phyloP scores from a whole-genome alignment of 1,284 basidiomycete species.

The Ganoderma resinaceum region DNA sequence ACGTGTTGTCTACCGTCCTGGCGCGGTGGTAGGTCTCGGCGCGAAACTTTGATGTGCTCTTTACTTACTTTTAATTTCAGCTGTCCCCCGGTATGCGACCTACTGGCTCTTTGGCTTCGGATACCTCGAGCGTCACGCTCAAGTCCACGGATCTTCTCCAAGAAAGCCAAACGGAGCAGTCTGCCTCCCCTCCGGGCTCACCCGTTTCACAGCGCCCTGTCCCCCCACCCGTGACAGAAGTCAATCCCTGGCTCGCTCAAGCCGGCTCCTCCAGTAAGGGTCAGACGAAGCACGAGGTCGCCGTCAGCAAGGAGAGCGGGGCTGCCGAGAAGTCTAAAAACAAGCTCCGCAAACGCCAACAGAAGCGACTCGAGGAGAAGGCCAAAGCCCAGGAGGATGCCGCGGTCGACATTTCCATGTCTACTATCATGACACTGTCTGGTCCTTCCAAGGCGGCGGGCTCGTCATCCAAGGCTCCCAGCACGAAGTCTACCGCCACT shows the following conservation, averaged over 20 bases:
- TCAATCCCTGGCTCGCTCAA: slow-evolving; percentile 79
- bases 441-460: slow-evolving; percentile 32
- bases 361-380: slow-evolving; percentile 60
- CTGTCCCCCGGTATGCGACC: slow-evolving; percentile 36
- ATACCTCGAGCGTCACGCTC: slow-evolving; percentile 73
- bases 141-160: slow-evolving; percentile 63
- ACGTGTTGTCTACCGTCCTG: slow-evolving; percentile 63
- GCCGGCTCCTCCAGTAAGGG: slow-evolving; percentile 46
- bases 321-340: slow-evolving; percentile 70
- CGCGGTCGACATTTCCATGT: slow-evolving; percentile 74
- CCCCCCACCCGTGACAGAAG: slow-evolving; percentile 31
- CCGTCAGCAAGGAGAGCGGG: slow-evolving; percentile 69
- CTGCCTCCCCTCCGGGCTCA: slow-evolving; percentile 27
- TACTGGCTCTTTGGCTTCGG: slow-evolving; percentile 59
- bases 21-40: slow-evolving; percentile 45
- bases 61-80: background rate
- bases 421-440: slow-evolving; percentile 54
- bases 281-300: slow-evolving; percentile 73
- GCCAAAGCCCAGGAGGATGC: slow-evolving; percentile 75
- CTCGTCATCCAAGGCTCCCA: slow-evolving; percentile 20
- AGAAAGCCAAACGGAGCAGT: slow-evolving; percentile 32
- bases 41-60: background rate
- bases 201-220: slow-evolving; percentile 25
- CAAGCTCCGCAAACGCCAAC: slow-evolving; percentile 69
- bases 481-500: slow-evolving; percentile 19